Evolutionary conservation across 2,329 filamentous ascomycete species (phyloP).

Genomic region (Beauveria scarabaeidicola): DNA sequence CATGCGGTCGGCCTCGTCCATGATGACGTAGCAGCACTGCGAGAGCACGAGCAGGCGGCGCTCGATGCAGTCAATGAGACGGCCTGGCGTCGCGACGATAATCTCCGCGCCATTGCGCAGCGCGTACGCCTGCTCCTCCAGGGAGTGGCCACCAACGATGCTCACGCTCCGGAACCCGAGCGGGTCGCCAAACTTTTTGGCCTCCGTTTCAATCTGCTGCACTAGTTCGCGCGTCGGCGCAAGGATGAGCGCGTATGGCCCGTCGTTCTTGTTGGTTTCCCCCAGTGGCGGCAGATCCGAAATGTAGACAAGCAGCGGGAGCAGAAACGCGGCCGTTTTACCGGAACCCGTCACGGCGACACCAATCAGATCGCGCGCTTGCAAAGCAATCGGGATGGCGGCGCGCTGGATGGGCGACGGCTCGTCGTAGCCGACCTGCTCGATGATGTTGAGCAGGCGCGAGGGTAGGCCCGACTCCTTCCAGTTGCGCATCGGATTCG

Average conservation of each 20-base stretch:
- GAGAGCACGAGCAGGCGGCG: slow-evolving; percentile 80
- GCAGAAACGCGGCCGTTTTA: slow-evolving; percentile 91
- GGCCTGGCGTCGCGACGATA: slow-evolving; percentile 95
- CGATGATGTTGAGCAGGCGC: slow-evolving; percentile 70
- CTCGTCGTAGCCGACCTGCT: slow-evolving; percentile 80
- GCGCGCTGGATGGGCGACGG: slow-evolving; percentile 88
- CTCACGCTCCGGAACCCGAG: slow-evolving; percentile 92
- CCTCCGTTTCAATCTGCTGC: slow-evolving; percentile 93
- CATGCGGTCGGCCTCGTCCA: slow-evolving; percentile 99
- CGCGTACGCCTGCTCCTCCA: slow-evolving; percentile 88
- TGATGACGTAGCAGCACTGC: slow-evolving; percentile 98
- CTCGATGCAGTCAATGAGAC: slow-evolving; percentile 95
- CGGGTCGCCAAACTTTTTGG: slow-evolving; percentile 81
- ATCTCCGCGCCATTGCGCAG: slow-evolving; percentile 92
- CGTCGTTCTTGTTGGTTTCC: slow-evolving; percentile 83
- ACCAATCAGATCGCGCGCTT: slow-evolving; percentile 92
- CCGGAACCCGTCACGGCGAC: slow-evolving; percentile 97
- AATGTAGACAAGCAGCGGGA: slow-evolving; percentile 91
- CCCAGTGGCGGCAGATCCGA: slow-evolving; percentile 78
- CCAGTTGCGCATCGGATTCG: slow-evolving; percentile 96
- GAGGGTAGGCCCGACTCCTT: slow-evolving; percentile 72
- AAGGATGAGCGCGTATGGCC: slow-evolving; percentile 93
- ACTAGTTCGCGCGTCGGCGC: slow-evolving; percentile 95
- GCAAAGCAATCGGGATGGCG: slow-evolving; percentile 88
- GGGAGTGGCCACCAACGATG: slow-evolving; percentile 92